phyloP scores from a whole-genome alignment of 192 early-diverging fungal species.

The Jimgerdemannia lactiflua region DNA sequence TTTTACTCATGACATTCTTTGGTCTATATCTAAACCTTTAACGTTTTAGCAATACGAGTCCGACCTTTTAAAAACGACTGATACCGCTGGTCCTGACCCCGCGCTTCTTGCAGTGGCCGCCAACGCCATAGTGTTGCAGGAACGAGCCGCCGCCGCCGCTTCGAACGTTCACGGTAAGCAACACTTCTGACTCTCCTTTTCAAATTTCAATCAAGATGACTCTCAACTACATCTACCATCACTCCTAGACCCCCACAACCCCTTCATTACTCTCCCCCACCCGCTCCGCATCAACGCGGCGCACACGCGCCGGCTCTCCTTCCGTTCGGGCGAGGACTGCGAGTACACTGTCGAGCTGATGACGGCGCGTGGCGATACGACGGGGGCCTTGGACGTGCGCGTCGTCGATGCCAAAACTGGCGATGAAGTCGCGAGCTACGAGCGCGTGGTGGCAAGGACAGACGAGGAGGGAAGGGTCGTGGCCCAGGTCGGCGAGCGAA shows the following conservation, averaged over 20 bases:
- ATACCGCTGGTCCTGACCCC: conserved; percentile 23
- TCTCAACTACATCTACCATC: neutral
- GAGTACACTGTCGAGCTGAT: conserved; percentile 22
- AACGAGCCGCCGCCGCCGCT: conserved; percentile 5
- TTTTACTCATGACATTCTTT: no score
- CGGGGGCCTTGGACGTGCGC: conserved; percentile 3
- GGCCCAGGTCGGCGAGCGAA: conserved; percentile 59
- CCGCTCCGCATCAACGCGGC: conserved; percentile 45
- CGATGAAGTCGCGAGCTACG: neutral
- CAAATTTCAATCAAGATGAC: no score
- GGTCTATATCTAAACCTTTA: no score
- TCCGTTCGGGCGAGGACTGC: conserved; percentile 19
- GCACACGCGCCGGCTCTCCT: conserved; percentile 18
- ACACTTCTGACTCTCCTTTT: neutral
- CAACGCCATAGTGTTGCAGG: conserved; percentile 37
- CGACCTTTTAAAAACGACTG: conserved; percentile 53
- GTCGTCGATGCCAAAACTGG: conserved; percentile 7
- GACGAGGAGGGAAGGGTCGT: conserved; percentile 48
- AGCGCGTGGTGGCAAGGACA: conserved; percentile 24
- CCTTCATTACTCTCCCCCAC: conserved; percentile 25
- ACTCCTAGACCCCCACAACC: conserved; percentile 16
- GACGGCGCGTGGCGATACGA: conserved; percentile 6
- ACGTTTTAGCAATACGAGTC: conserved; percentile 54
- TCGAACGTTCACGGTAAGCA: conserved; percentile 11
- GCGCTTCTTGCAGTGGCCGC: conserved; percentile 68